Evolutionary conservation across 2,329 filamentous ascomycete genomes (phyloP).

Genomic region (Arthrobotrys pseudoclavata): DNA sequence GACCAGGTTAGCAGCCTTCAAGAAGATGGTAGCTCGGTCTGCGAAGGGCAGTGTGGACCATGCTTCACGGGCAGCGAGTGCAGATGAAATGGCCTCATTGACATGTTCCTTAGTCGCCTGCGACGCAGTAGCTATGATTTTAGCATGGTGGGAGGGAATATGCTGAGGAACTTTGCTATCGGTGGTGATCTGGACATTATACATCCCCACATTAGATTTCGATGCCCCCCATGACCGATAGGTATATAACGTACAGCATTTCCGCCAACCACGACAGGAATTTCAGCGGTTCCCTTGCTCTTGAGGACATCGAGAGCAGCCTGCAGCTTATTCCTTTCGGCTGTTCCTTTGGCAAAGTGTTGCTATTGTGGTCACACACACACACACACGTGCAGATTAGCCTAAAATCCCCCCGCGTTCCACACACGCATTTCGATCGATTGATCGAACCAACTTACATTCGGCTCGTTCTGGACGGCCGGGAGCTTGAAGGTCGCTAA

Average conservation of each 20-base stretch:
- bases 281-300: slow-evolving; percentile 77
- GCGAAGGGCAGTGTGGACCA: slow-evolving; percentile 92
- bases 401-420: slow-evolving; percentile 27
- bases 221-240: neutral
- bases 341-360: slow-evolving; percentile 86
- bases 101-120: slow-evolving; percentile 84
- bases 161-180: slow-evolving; percentile 77
- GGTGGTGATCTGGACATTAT: slow-evolving; percentile 73
- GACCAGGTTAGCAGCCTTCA: slow-evolving; percentile 94
- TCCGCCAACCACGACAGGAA: slow-evolving; percentile 86
- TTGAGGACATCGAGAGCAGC: slow-evolving; percentile 79
- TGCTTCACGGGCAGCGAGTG: slow-evolving; percentile 83
- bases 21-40: slow-evolving; percentile 91
- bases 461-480: slow-evolving; percentile 91
- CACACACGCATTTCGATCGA: neutral
- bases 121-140: slow-evolving; percentile 84
- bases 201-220: neutral
- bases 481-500: slow-evolving; percentile 90
- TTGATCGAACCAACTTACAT: slow-evolving; percentile 73
- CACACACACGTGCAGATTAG: slow-evolving; percentile 12
- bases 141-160: slow-evolving; percentile 85
- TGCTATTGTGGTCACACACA: slow-evolving; percentile 71
- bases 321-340: slow-evolving; percentile 81
- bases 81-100: slow-evolving; percentile 82
- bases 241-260: slow-evolving; percentile 74